Evolutionary conservation across 179 eudicot species (phyloP).

Genomic region (Vitellaria paradoxa): DNA sequence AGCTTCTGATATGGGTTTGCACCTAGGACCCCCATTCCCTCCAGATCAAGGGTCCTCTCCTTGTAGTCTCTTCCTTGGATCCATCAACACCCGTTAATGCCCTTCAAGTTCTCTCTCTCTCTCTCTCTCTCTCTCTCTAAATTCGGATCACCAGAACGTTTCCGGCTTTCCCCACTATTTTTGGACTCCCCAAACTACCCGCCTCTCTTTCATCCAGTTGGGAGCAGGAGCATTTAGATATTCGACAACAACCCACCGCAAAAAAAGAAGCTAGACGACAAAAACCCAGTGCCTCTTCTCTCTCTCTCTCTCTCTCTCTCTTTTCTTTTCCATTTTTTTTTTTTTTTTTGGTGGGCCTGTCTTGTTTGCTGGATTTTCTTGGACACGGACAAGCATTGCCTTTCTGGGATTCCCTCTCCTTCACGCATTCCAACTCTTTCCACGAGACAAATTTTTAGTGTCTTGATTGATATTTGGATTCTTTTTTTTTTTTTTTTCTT

Average conservation of each 20-base stretch:
- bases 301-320: not conserved
- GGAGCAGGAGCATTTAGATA: not conserved
- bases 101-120: too few species aligned
- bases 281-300: not conserved
- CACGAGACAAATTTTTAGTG: not conserved
- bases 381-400: constrained; percentile 6
- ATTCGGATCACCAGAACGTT: too few species aligned
- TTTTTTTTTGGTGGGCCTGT: not conserved
- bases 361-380: constrained; percentile 8
- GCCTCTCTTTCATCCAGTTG: not conserved
- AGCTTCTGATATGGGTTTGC: too few species aligned
- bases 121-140: too few species aligned
- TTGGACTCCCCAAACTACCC: not conserved
- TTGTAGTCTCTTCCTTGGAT: too few species aligned
- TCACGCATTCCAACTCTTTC: not conserved
- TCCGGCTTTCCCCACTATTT: too few species aligned
- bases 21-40: too few species aligned
- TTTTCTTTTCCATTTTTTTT: not conserved
- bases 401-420: constrained; percentile 6
- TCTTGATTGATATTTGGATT: constrained; percentile 8
- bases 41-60: too few species aligned
- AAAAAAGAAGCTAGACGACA: constrained; percentile 1
- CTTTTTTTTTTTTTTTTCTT: too few species aligned
- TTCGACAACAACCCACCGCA: constrained; percentile 4
- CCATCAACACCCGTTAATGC: too few species aligned